Conservation (phyloP, 73 alveolate genomes). For the Paramecium caudatum region DNA sequence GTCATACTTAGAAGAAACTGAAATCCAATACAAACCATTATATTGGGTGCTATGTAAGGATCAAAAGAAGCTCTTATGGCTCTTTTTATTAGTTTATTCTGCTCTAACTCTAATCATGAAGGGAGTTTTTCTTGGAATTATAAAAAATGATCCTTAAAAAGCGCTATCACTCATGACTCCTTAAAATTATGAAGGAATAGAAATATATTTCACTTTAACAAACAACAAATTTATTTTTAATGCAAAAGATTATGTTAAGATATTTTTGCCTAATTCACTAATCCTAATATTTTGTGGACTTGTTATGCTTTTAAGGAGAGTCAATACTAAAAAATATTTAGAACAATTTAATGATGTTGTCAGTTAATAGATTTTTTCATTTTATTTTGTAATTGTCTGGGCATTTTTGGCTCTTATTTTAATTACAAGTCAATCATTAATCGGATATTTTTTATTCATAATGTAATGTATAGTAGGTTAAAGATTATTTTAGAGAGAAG, state of each 20-base stretch:
- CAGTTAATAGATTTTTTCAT: background rate
- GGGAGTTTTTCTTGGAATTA: conserved; percentile 24
- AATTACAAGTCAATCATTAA: conserved; percentile 1
- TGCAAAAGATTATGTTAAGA: background rate
- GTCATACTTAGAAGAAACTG: background rate
- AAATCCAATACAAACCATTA: conserved; percentile 44
- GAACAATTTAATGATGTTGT: conserved; percentile 23
- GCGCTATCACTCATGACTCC: background rate
- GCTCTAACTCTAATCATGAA: conserved; percentile 30
- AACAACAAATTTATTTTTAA: background rate
- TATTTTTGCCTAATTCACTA: conserved; percentile 43
- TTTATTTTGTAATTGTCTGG: conserved; percentile 51
- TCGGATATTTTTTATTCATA: conserved; percentile 35
- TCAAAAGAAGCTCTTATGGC: background rate
- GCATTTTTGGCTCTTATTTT: background rate
- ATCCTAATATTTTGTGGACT: conserved; percentile 45
- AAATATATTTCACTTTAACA: background rate
- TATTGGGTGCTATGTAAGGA: conserved; percentile 53
- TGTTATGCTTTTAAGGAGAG: conserved; percentile 53
- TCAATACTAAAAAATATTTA: conserved; percentile 33
- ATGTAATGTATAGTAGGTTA: background rate
- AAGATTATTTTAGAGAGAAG: conserved; percentile 30
- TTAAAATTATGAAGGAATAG: conserved; percentile 28
- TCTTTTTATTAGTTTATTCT: background rate
- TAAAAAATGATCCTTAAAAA: conserved; percentile 14